Evolutionary conservation across 2,329 filamentous ascomycete genomes (phyloP).

Genomic region (Daldinia eschscholtzii): DNA sequence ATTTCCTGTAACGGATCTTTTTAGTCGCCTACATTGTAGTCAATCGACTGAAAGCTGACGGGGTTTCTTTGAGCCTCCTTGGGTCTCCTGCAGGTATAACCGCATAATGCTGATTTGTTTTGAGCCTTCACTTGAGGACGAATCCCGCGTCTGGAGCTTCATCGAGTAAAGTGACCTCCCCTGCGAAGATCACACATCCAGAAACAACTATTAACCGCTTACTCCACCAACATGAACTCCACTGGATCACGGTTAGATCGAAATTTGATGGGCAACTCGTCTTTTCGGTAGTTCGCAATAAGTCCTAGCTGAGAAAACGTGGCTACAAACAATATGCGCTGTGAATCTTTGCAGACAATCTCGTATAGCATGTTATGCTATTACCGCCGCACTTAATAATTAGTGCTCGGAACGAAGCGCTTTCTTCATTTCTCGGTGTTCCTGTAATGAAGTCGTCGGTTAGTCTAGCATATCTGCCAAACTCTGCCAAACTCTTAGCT

Average conservation of each 20-base stretch:
- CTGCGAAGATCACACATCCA: conserved; percentile 46
- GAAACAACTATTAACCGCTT: conserved; percentile 43
- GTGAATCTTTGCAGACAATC: conserved; percentile 16
- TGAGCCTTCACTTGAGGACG: conserved; percentile 37
- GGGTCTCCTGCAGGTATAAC: conserved; percentile 41
- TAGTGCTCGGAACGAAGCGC: conserved; percentile 44
- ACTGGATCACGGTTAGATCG: conserved; percentile 41
- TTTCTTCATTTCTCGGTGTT: conserved; percentile 29
- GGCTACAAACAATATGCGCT: conserved; percentile 32
- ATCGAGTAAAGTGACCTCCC: conserved; percentile 38
- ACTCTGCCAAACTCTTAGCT: conserved; percentile 13
- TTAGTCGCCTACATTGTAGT: conserved; percentile 13
- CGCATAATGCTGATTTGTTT: conserved; percentile 46
- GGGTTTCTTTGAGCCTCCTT: conserved; percentile 38
- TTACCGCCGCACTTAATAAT: conserved; percentile 11
- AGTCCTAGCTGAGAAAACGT: conserved; percentile 25
- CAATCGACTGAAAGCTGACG: conserved; percentile 22
- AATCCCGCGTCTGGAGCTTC: conserved; percentile 44
- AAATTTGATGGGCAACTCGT: conserved; percentile 33
- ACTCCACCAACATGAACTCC: conserved; percentile 36
- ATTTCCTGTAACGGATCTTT: conserved; percentile 21
- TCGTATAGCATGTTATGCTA: conserved; percentile 13
- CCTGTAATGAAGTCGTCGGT: conserved; percentile 32
- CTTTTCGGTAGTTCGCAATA: conserved; percentile 28
- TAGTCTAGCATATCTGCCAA: conserved; percentile 16